Evolutionary conservation across 345 rosid species (phyloP).

Genomic region (Acer yangbiense): DNA sequence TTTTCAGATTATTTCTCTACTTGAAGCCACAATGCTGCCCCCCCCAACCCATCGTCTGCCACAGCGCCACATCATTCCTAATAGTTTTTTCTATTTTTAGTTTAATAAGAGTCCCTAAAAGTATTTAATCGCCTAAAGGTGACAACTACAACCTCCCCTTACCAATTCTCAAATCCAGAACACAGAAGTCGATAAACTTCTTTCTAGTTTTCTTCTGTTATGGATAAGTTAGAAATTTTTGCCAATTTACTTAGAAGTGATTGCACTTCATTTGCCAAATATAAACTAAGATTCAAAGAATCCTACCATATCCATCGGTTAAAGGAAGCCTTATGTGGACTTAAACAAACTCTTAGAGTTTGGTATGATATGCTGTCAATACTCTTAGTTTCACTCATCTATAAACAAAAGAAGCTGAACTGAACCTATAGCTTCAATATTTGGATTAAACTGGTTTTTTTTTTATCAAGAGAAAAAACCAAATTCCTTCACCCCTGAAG

Average conservation of each 20-base stretch:
- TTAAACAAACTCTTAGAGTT: neutral
- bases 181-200: neutral
- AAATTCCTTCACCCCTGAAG: neutral
- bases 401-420: neutral
- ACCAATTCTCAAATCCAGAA: no score
- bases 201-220: neutral
- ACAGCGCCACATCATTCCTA: neutral
- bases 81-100: neutral
- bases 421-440: neutral
- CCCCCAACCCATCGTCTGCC: neutral
- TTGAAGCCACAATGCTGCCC: neutral
- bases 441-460: neutral
- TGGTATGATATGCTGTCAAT: neutral
- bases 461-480: neutral
- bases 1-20: neutral
- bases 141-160: neutral
- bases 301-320: neutral
- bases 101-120: neutral
- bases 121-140: neutral
- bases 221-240: neutral
- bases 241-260: neutral
- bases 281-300: neutral
- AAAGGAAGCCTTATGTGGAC: neutral
- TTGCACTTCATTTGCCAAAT: conserved; percentile 1
- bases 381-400: neutral